Evolutionary conservation across 1,284 basidiomycete species (phyloP).

Genomic region (Leccinum holopus): DNA sequence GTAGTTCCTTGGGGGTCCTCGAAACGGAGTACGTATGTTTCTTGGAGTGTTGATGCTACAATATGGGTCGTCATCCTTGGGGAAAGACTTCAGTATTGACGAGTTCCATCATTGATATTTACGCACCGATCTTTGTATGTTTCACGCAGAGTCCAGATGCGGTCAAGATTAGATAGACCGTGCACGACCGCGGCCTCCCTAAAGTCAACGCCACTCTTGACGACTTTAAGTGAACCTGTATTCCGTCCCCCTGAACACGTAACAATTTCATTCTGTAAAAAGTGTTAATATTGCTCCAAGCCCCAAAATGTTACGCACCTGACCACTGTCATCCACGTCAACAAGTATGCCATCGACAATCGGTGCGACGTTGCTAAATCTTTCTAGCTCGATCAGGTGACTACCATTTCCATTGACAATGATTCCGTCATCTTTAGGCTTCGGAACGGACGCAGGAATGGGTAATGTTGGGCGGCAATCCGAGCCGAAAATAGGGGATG

Average conservation of each 20-base stretch:
- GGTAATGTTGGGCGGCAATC: conserved; percentile 46
- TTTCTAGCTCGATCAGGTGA: conserved; percentile 59
- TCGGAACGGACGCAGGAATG: conserved; percentile 47
- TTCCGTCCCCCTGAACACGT: conserved; percentile 87
- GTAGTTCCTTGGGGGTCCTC: conserved; percentile 35
- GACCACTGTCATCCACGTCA: conserved; percentile 72
- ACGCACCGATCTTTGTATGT: conserved; percentile 54
- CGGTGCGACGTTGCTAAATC: conserved; percentile 82
- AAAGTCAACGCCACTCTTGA: conserved; percentile 87
- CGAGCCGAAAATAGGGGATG: conserved; percentile 43
- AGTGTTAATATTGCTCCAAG: conserved; percentile 9
- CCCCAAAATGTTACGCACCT: conserved; percentile 47
- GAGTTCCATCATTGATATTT: neutral
- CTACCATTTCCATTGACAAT: conserved; percentile 52
- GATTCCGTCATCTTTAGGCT: conserved; percentile 40
- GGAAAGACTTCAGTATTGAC: conserved; percentile 7
- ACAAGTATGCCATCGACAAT: conserved; percentile 82
- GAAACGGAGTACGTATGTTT: conserved; percentile 54
- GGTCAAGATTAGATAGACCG: conserved; percentile 57
- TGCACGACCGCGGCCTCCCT: conserved; percentile 62
- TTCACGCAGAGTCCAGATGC: conserved; percentile 65
- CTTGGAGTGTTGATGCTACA: conserved; percentile 55
- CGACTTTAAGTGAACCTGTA: conserved; percentile 77
- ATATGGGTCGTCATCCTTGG: conserved; percentile 54
- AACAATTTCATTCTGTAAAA: conserved; percentile 70